A percentile compares a stretch with the other conserved stretches of the same genome.
phyloP scores from a whole-genome alignment of 2,329 filamentous ascomycete species.

The Ceratocystis cubensis region DNA sequence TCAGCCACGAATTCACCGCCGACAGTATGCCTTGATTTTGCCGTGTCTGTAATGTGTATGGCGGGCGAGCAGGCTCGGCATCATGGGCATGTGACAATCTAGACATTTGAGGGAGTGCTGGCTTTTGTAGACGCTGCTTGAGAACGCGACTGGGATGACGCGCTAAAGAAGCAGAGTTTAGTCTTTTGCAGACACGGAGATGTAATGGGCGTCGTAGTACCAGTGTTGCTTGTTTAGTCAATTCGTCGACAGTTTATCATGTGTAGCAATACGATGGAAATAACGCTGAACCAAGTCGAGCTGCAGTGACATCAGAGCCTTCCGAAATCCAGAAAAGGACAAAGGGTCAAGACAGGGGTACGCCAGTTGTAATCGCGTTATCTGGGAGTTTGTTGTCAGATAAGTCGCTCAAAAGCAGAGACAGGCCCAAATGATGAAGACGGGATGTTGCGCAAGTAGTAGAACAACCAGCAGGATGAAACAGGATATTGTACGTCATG shows the following conservation, averaged over 20 bases:
- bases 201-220: no score
- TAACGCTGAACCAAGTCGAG: background rate
- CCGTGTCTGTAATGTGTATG: background rate
- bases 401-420: background rate
- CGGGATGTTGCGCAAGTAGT: no score
- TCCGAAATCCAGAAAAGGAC: background rate
- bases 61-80: conserved; percentile 3
- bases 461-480: background rate
- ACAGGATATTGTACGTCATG: background rate
- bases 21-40: conserved; percentile 5
- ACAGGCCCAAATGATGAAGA: background rate
- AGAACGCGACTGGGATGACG: background rate
- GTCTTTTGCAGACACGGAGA: background rate
- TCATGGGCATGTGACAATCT: conserved; percentile 7
- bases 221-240: no score
- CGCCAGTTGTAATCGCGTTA: background rate
- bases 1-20: conserved; percentile 3
- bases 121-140: background rate
- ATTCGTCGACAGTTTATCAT: background rate
- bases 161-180: background rate
- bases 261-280: background rate
- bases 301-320: background rate
- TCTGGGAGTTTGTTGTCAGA: background rate
- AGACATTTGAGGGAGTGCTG: background rate
- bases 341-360: background rate